phyloP scores from a whole-genome alignment of 257 asterid genomes.

The Solanum microdontum region DNA sequence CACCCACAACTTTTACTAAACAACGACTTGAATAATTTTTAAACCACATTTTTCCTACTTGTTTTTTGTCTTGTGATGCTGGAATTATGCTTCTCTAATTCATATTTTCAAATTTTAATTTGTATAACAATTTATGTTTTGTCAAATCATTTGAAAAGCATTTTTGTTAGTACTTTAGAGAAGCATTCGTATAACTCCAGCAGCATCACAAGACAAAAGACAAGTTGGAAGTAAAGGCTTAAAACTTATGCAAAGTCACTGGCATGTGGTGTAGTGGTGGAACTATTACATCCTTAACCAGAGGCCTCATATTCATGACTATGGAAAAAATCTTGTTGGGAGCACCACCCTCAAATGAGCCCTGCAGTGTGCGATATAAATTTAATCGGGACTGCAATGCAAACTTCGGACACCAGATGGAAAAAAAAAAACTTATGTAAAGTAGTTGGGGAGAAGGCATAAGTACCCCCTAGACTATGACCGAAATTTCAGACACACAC shows the following conservation, averaged over 20 bases:
- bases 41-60: not conserved
- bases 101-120: no score
- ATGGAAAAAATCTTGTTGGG: rapidly evolving
- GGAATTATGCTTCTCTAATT: not conserved
- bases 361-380: rapidly evolving
- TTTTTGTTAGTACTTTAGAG: not conserved
- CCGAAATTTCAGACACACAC: no score
- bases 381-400: rapidly evolving
- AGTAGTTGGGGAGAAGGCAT: not conserved
- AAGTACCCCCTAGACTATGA: no score
- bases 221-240: not conserved
- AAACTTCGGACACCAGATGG: rapidly evolving
- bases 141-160: not conserved
- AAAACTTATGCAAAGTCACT: not conserved
- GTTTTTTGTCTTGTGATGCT: not conserved
- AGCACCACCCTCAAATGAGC: not conserved
- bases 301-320: no score
- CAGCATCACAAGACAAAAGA: not conserved
- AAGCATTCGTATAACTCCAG: not conserved
- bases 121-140: not conserved
- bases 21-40: not conserved
- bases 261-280: rapidly evolving
- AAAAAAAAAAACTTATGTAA: not conserved
- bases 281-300: rapidly evolving
- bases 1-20: constrained; percentile 13